These are phyloP conservation scores for Acidiella bohemica DNA, from an alignment of 495 filamentous ascomycete genomes.

Conservation along the genomic window DNA sequence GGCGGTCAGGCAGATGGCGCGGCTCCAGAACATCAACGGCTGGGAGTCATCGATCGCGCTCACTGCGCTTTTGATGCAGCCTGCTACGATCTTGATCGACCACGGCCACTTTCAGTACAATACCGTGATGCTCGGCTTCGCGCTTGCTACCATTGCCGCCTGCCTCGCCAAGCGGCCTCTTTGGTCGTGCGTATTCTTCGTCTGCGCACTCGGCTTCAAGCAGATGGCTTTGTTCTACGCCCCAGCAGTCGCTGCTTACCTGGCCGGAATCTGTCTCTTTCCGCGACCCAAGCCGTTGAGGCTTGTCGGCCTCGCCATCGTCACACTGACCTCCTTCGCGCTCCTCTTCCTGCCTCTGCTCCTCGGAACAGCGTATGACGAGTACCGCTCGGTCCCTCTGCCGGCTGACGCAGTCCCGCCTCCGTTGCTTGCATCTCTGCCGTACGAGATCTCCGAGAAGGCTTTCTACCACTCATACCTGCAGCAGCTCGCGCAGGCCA, in stretches of 20 bases:
- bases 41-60: constrained; percentile 79
- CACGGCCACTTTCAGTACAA: constrained; percentile 99
- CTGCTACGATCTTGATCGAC: constrained; percentile 80
- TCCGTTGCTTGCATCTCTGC: constrained; percentile 43
- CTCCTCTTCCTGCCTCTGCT: constrained; percentile 62
- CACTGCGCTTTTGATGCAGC: constrained; percentile 82
- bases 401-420: constrained; percentile 36
- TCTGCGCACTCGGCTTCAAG: constrained; percentile 86
- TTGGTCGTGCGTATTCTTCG: constrained; percentile 87
- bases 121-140: constrained; percentile 88
- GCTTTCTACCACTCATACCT: constrained; percentile 55
- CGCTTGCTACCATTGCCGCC: constrained; percentile 73
- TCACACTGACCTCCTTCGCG: constrained; percentile 60
- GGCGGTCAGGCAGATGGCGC: constrained; percentile 66
- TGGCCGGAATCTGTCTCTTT: constrained; percentile 71
- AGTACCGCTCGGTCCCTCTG: constrained; percentile 37
- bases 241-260: constrained; percentile 79
- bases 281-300: constrained; percentile 56
- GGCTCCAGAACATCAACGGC: constrained; percentile 51
- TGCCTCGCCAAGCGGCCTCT: constrained; percentile 71
- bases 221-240: constrained; percentile 99
- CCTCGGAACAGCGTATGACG: constrained; percentile 47
- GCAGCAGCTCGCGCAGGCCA: constrained; percentile 63
- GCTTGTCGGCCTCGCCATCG: constrained; percentile 57
- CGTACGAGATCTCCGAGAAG: constrained; percentile 44